A percentile compares a stretch with the other conserved stretches of the same genome.
These are phyloP conservation scores for Rhizopogon vesiculosus DNA, from an alignment of 768 basidiomycete species.

Conservation along the genomic window DNA sequence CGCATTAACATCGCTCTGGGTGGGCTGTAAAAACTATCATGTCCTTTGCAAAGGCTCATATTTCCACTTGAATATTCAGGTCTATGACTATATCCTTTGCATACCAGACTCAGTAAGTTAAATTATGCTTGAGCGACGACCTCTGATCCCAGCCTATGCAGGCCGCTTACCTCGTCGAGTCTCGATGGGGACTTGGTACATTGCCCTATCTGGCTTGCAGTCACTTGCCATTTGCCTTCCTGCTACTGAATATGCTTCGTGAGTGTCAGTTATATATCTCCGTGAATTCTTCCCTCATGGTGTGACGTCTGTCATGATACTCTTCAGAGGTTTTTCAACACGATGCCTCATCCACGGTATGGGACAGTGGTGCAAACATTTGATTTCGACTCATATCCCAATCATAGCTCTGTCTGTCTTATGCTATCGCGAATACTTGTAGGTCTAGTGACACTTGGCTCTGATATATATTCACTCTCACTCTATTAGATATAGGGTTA, in stretches of 20 bases:
- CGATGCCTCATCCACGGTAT: not conserved
- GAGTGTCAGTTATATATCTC: not conserved
- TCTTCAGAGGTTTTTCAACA: not conserved
- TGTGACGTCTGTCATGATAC: not conserved
- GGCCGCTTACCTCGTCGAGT: not conserved
- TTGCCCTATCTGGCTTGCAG: not conserved
- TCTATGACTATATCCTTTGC: not conserved
- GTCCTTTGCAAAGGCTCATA: not conserved
- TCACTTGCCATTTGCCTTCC: not conserved
- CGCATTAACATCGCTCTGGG: not conserved
- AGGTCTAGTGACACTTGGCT: not conserved
- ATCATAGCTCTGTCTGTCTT: not conserved
- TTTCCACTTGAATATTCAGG: too few relatives aligned
- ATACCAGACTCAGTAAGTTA: not conserved
- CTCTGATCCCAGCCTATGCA: not conserved
- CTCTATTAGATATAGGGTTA: not conserved
- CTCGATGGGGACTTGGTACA: not conserved
- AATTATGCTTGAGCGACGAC: too few relatives aligned
- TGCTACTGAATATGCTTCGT: not conserved
- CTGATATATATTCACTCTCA: not conserved
- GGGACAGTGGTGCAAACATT: not conserved
- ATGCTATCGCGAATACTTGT: not conserved
- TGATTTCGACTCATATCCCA: not conserved
- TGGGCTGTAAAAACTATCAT: not conserved
- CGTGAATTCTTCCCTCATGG: not conserved